Base-by-base conservation (phyloP, 306 rosid species). In the Quercus wislizeni region DNA sequence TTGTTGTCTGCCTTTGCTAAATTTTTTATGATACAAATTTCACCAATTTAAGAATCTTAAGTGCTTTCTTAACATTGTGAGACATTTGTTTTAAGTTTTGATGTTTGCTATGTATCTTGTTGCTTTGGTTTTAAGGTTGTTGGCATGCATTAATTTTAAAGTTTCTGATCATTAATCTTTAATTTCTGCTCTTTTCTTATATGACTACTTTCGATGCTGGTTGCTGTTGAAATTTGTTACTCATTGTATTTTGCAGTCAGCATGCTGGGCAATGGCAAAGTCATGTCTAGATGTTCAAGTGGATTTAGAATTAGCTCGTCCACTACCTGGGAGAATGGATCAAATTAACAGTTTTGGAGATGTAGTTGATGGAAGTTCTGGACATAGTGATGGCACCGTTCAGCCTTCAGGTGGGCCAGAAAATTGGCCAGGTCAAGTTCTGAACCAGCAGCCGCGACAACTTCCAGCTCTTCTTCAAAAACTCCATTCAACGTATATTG, bases 231-330 rank as follows among this genome's bases (percentile, higher is more conserved):
- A 20, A 68, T 80, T 52, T 77, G 19, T 28, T 77, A 55, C 69
- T 19, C 75, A 72, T 72, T 74, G 69, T 20, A 28, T 74, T 82
- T 55, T 88, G 84, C 91, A 95, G 99, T 91, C 99, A 74, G 99
- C 99, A 30, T 95, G 98, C 93, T 95, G 99, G 99, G 97, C 98
- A 71, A 88, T 93, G 92, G 90, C 98, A 51, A 93, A 90, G 82
- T 95, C 99, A 73, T 95, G 96, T 97, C 89, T 95, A 69, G 94
- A 93, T 83, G 95, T 88, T 79, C 97, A 91, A 78, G 90, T 93
- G 79, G 99, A 95, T 86, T 83, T 86, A 91, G 99, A 89, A 86
- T 87, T 93, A 78, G 80, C 87, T 82, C 89, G 83, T 71, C 82
- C 83, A 79, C 87, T 61, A 76, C 91, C 94, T 23, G 98, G 87